These are phyloP conservation scores for Bocquillonia castaneifolia DNA, from an alignment of 441 rosid species.

Conservation along the genomic window DNA sequence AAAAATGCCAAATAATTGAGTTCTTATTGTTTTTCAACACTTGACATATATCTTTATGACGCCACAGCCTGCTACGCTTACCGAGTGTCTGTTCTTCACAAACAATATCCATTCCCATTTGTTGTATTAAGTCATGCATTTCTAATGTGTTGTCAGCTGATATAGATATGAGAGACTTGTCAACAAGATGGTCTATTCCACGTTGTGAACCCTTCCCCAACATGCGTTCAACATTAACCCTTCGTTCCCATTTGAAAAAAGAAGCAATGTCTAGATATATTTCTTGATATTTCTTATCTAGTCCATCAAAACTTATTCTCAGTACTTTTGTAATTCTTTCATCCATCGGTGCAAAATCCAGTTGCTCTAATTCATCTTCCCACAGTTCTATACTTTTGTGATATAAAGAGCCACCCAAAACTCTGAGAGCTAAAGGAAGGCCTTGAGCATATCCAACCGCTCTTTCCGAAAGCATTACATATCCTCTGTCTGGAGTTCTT, in stretches of 20 bases:
- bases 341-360: neutral
- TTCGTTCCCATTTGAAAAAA: constrained; percentile 25
- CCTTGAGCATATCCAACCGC: neutral
- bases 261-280: constrained; percentile 41
- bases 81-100: constrained; percentile 21
- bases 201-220: constrained; percentile 6
- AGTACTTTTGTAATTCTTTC: neutral
- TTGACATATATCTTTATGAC: constrained; percentile 21
- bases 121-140: constrained; percentile 41
- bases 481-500: neutral
- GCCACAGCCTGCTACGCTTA: constrained; percentile 28
- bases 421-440: neutral
- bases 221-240: constrained; percentile 17
- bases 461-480: neutral
- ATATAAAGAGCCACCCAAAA: neutral
- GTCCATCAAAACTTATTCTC: constrained; percentile 28
- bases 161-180: constrained; percentile 25
- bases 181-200: constrained; percentile 16
- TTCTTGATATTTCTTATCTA: constrained; percentile 19
- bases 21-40: constrained; percentile 14
- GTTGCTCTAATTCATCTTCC: neutral
- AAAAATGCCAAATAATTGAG: neutral
- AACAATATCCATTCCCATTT: constrained; percentile 35
- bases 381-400: neutral
- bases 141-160: neutral